phyloP scores from a whole-genome alignment of 305 asterid species.

The Solanum hybrid region DNA sequence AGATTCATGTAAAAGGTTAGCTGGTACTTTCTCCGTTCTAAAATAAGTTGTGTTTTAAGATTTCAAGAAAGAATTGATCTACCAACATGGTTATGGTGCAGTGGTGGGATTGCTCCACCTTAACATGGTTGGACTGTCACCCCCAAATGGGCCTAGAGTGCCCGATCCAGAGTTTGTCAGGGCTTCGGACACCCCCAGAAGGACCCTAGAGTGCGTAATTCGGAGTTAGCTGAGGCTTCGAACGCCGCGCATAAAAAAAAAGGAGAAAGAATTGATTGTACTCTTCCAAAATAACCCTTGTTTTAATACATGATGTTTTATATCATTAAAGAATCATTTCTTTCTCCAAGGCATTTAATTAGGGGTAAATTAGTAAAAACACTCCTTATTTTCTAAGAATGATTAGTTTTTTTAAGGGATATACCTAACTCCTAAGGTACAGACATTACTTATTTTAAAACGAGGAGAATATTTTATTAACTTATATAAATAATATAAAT shows the following conservation, averaged over 20 bases:
- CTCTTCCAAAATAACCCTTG: background rate
- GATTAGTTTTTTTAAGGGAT: too few species aligned
- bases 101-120: fast-evolving
- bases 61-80: background rate
- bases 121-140: background rate
- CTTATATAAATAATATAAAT: background rate
- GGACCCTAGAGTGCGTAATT: background rate
- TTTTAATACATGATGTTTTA: background rate
- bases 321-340: background rate
- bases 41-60: background rate
- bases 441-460: background rate
- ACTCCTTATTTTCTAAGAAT: background rate
- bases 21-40: background rate
- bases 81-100: background rate
- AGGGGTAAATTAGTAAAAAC: background rate
- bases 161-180: background rate
- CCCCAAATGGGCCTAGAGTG: background rate
- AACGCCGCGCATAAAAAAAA: fast-evolving
- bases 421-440: background rate
- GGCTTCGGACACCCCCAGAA: background rate
- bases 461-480: background rate
- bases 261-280: background rate
- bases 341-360: background rate
- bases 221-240: background rate
- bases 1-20: background rate